Evolutionary conservation across 1,284 basidiomycete genomes (phyloP).

Genomic region (Ustilago hordei): DNA sequence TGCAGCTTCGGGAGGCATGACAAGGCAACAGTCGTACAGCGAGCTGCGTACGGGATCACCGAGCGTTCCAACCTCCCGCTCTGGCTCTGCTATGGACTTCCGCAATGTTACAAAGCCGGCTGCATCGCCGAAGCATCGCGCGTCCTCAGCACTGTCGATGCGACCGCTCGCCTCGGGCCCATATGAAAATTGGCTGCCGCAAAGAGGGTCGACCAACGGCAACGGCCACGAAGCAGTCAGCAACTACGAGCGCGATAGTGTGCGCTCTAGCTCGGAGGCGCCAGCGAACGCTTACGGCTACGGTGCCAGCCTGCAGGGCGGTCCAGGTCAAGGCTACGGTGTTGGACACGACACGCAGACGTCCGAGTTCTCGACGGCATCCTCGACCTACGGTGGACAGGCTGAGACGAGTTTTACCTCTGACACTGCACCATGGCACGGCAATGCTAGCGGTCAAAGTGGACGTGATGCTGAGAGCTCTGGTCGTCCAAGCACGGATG

Average conservation of each 20-base stretch:
- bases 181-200: conserved; percentile 52
- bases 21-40: conserved; percentile 63
- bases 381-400: conserved; percentile 37
- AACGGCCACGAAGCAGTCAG: conserved; percentile 27
- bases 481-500: conserved; percentile 31
- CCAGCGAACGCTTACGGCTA: conserved; percentile 18
- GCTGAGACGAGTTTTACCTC: conserved; percentile 46
- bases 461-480: conserved; percentile 26
- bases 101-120: conserved; percentile 39
- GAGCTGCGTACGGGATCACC: conserved; percentile 50
- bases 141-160: conserved; percentile 53
- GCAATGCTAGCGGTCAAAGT: conserved; percentile 17
- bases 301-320: conserved; percentile 17
- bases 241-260: conserved; percentile 41
- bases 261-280: conserved; percentile 32
- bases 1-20: conserved; percentile 66
- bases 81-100: conserved; percentile 58
- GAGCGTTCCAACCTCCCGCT: conserved; percentile 48
- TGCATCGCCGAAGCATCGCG: conserved; percentile 49
- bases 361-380: conserved; percentile 30
- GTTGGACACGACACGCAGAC: conserved; percentile 19
- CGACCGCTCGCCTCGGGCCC: conserved; percentile 42
- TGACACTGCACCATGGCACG: conserved; percentile 30
- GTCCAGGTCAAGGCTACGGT: conserved; percentile 16
- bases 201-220: conserved; percentile 9